Base-by-base conservation (phyloP, 2,329 filamentous ascomycete species). In the Fusarium euwallaceae region DNA sequence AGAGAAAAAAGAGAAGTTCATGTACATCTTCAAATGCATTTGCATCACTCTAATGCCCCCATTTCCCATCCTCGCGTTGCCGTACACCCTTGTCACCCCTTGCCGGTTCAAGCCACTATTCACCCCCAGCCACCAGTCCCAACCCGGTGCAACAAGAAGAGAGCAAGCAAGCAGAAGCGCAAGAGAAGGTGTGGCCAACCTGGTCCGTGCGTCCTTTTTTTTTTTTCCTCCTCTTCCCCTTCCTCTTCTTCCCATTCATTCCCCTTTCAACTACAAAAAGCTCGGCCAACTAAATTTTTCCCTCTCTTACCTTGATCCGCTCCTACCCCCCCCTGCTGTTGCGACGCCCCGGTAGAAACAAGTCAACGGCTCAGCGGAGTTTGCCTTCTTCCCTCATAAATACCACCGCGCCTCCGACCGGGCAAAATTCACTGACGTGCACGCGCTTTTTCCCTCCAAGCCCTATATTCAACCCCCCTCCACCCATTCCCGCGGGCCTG, bases 321-420 rank as follows among this genome's bases (percentile, higher is more conserved):
- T 16, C 22, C 43, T 48, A 48, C 20, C 78, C 76, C 76, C 78
- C 78, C 78, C 24, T 73, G 79, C n/a, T 79, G 24, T 74, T 56
- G 45, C 75, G 61, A 27, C 77, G 75, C 83, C 82, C 83, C 83
- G 83, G 76, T 85, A 84, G 76, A 77, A 65, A 78, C 81, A 84
- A 81, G 79, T 82, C 78, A 76, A 79, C 79, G 75, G 78, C 77
- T 79, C 78, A 77, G 74, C 79, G 78, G 79, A 79, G 73, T 77
- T 81, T 80, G 77, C 71, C 77, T 80, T 80, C 79, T 78, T 82
- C 82, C 80, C 83, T 85, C 83, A 85, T 85, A 85, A 85, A 85
- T 85, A 85, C 81, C 82, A 84, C 81, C 78, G 83, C 83, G 83
- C 83, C 83, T 83, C 83, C 84, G 79, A 82, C 82, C 82, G 80